Evolutionary conservation across 1,139 yeast genomes (phyloP), one percentile per base, ranked within the genome.

Genomic region (Diutina pseudorugosa): DNA sequence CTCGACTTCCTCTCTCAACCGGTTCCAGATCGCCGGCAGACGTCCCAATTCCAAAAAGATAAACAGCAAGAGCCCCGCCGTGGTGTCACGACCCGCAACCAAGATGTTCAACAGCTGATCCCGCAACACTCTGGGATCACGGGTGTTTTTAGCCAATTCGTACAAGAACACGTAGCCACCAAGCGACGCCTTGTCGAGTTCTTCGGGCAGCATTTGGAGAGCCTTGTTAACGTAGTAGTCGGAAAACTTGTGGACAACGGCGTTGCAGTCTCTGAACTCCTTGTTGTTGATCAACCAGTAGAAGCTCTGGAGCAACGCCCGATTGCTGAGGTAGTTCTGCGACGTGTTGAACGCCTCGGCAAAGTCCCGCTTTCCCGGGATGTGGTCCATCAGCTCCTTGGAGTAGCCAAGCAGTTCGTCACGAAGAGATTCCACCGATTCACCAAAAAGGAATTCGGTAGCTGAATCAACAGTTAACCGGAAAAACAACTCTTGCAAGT

Each of bases 1-100:
- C 33, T 65, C 60, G 19, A 79, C 66, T 52, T 69, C 78, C 6
- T 63, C 61, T 52, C 73, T 69, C 55, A 79, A 68, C 56, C 67
- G 69, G 6, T 57, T 53, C 60, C 65, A 76, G 14, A 75, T 64
- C 2, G 62, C 61, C 8, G 76, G 77, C 56, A 75, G 69, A 53
- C 76, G 65, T 1, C 78, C 73, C 52, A 78, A 66, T 58, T 76
- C 76, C 57, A 65, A 75, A 52, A 78, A 67, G 12, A 69, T 59
- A 62, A 75, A 78, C 5, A 79, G 72, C 53, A 79, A 70, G 49
- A 77, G 65, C 2, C 79, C 76, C 1, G 83, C 83, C 18, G 83
- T 79, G 50, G 84, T 79, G 61, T 78, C 82, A 60, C 83, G 68
- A 19, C 81, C 82, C 25, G 83, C 83, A 27, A 78, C 65, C 54